Base-by-base conservation (phyloP, 805 yeast species). In the Ogataea methylovora region DNA sequence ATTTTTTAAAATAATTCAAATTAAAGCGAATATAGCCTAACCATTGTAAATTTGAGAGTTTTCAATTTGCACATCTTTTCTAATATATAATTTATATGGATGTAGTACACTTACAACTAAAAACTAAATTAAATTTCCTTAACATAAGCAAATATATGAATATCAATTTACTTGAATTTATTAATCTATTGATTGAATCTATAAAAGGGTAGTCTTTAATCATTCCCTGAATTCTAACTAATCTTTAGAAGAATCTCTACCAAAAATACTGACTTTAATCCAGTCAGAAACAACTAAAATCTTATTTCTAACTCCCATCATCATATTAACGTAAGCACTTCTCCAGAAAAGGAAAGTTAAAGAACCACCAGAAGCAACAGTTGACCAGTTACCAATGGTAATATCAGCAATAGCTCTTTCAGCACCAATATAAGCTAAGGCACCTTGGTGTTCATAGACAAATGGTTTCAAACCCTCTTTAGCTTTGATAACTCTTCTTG, bases 341-440 rank as follows among this genome's bases (percentile, higher is more conserved):
- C 94, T 81, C 97, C 97, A 88, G 73, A 88, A 84, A 58, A 85
- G 68, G 70, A 82, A 87, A 25, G 97, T 85, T 58, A 84, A 65
- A 33, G 81, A 70, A 52, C 97, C 97, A 42, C 94, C 90, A 32
- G 85, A 66, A 23, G 87, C 75, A 50, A 84, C 73, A 52, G 81
- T 80, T 38, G 82, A 76, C 75, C 86, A 82, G 52, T 78, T 81
- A 46, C 81, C 83, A 72, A 82, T 70, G 19, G 79, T 73, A 50
- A 90, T 67, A 57, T 88, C 97, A 29, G 97, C 97, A 51, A 88
- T 87, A 33, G 97, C 97, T 60, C 79, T 73, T 58, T 88, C 97
- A 21, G 80, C 67, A 49, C 97, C 97, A 57, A 88, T 82, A 69
- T 88, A 88, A 25, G 97, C 97, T 45, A 88, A 69, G 21, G 97